Evolutionary conservation across 2,329 filamentous ascomycete genomes (phyloP).

Genomic region (Fonsecaea nubica): DNA sequence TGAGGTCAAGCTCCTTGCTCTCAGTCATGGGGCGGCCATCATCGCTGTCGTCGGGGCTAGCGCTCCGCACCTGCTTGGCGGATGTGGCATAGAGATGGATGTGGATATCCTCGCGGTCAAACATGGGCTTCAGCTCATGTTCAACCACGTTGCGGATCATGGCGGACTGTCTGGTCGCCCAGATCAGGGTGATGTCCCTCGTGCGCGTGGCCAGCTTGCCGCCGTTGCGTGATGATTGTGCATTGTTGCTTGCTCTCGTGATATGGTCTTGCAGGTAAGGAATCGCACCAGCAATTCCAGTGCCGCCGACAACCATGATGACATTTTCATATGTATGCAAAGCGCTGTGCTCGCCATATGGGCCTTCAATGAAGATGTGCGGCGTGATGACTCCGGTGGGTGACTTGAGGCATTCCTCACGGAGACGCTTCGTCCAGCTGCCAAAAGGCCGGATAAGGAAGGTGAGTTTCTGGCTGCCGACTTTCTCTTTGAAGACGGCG

Average conservation of each 20-base stretch:
- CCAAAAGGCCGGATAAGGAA: conserved; percentile 60
- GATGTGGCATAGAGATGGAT: conserved; percentile 45
- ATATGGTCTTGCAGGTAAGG: conserved; percentile 47
- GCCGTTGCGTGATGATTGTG: neutral
- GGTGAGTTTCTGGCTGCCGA: conserved; percentile 47
- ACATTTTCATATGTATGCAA: conserved; percentile 58
- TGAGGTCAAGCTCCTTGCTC: conserved; percentile 8
- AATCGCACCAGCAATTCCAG: conserved; percentile 52
- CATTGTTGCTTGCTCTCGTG: neutral
- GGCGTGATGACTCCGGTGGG: conserved; percentile 41
- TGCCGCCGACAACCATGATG: conserved; percentile 55
- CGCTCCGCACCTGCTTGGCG: neutral
- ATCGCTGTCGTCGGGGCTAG: neutral
- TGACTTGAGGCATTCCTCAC: conserved; percentile 45
- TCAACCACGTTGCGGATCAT: conserved; percentile 43
- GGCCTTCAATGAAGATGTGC: conserved; percentile 58
- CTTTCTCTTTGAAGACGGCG: neutral
- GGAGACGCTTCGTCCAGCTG: conserved; percentile 59
- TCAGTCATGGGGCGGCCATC: neutral
- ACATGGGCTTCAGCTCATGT: conserved; percentile 41
- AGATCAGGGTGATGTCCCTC: conserved; percentile 45
- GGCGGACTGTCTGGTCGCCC: conserved; percentile 45
- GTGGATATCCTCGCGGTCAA: conserved; percentile 44
- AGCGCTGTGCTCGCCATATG: conserved; percentile 54
- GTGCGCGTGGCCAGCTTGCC: conserved; percentile 32